Base-by-base conservation (phyloP, 768 basidiomycete species). In the Leccinum barrowsii region DNA sequence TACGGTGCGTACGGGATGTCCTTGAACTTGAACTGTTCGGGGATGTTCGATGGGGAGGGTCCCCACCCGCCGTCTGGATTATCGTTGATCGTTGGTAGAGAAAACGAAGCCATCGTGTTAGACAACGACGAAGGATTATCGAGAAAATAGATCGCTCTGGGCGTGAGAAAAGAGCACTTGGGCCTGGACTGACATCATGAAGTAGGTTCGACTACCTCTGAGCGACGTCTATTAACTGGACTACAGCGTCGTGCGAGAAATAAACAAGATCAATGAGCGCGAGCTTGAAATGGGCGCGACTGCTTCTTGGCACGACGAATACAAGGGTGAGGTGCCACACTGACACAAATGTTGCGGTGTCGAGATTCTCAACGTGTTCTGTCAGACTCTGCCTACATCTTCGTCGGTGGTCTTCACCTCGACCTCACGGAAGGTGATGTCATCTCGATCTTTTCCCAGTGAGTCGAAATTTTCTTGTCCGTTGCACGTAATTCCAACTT, bases 1-100 rank as follows among this genome's bases (percentile, higher is more conserved):
- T 92, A 98, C 5, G 95, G 95, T 1, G 96, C 95, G 70, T 98
- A 99, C 49, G 97, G 97, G 59, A 98, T 97, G 67, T 98, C 97
- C 75, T 92, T 94, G 83, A 97, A 97, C 76, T 95, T 94, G 78
- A 96, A 98, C 62, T 93, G 87, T 48, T 89, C 80, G 1, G 96
- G 94, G 21, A 95, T 78, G 73, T 90, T 89, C 1, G 87, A 82
- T 4, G 88, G 84, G 6, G 94, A 92, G 6, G 85, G 85, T 1
- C 93, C 93, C 95, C 95, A 98, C 55, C 92, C 90, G 34, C 92
- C 93, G 66, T 95, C 94, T 40, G 89, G 87, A 75, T 92, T 94
- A 73, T 96, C 94, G 74, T 91, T 82, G 62, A 98, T 93, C 1
- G 82, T 82, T 44, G 94, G 94, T 37, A 98, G 80, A 53, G 85